phyloP scores from a whole-genome alignment of 2,329 filamentous ascomycete species.

The Stemphylium lycopersici region DNA sequence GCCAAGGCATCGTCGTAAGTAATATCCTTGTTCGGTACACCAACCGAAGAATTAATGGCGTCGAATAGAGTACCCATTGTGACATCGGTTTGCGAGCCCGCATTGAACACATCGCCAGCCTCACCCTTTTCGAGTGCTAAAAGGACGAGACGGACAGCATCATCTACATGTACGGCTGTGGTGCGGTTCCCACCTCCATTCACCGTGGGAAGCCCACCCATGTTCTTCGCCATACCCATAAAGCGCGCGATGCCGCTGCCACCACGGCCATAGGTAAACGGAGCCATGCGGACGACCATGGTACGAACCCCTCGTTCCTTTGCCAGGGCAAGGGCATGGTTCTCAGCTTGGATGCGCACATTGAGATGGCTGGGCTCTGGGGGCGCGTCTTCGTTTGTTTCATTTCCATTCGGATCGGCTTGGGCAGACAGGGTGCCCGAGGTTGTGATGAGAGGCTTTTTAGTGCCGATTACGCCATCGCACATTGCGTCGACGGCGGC shows the following conservation, averaged over 20 bases:
- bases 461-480: constrained; percentile 41
- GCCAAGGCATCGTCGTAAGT: constrained; percentile 33
- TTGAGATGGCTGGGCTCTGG: background rate
- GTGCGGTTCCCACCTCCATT: constrained; percentile 26
- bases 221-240: constrained; percentile 42
- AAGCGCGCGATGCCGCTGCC: constrained; percentile 44
- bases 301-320: constrained; percentile 44
- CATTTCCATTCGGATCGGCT: constrained; percentile 35
- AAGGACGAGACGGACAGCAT: constrained; percentile 52
- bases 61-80: constrained; percentile 39
- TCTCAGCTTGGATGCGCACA: background rate
- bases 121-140: constrained; percentile 45
- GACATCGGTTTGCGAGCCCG: constrained; percentile 37
- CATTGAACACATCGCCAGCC: constrained; percentile 47
- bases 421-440: constrained; percentile 39
- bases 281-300: constrained; percentile 49
- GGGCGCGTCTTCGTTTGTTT: constrained; percentile 37
- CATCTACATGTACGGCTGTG: constrained; percentile 53
- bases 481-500: constrained; percentile 49
- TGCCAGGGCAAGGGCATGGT: constrained; percentile 20
- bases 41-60: constrained; percentile 36
- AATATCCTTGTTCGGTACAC: constrained; percentile 8
- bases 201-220: constrained; percentile 35
- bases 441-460: constrained; percentile 48
- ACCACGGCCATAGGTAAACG: constrained; percentile 54